Evolutionary conservation across 495 filamentous ascomycete genomes (phyloP).

Genomic region (Penicillium silybi): DNA sequence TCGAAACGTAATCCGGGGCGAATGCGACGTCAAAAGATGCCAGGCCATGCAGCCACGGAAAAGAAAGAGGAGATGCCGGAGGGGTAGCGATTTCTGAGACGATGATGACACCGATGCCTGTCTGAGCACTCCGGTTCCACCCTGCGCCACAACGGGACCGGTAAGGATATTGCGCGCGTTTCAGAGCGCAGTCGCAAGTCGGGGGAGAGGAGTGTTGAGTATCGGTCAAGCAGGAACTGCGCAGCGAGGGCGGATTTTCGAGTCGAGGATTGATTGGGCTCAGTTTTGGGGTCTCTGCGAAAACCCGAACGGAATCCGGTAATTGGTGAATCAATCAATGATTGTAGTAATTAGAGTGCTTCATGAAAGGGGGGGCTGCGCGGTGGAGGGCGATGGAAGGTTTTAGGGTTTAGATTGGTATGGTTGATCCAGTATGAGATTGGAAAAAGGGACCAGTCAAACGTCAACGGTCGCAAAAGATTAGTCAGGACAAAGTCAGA

Average conservation of each 20-base stretch:
- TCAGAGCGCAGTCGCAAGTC: constrained; percentile 13
- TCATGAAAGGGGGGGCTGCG: constrained; percentile 13
- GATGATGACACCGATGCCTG: constrained; percentile 12
- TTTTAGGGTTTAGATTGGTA: constrained; percentile 18
- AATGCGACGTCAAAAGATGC: constrained; percentile 6
- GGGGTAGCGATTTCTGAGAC: constrained; percentile 1
- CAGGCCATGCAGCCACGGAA: constrained; percentile 17
- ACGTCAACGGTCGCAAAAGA: constrained; percentile 6
- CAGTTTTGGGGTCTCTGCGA: background rate
- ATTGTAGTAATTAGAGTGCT: constrained; percentile 26
- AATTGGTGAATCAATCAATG: constrained; percentile 26
- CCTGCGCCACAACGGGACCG: constrained; percentile 16
- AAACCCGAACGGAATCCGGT: background rate
- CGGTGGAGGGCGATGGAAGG: background rate
- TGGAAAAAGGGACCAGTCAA: constrained; percentile 5
- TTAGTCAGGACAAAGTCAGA: constrained; percentile 16
- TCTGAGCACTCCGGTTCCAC: constrained; percentile 12
- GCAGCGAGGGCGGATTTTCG: constrained; percentile 18
- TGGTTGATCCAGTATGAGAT: constrained; percentile 14
- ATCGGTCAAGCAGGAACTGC: background rate
- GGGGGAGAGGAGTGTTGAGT: background rate
- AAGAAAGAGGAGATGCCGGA: background rate
- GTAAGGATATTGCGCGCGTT: constrained; percentile 21
- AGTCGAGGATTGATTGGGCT: constrained; percentile 28
- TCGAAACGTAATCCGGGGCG: constrained; percentile 4